These are phyloP conservation scores for Lentinula detonsa DNA, from an alignment of 768 basidiomycete genomes.

Conservation along the genomic window DNA sequence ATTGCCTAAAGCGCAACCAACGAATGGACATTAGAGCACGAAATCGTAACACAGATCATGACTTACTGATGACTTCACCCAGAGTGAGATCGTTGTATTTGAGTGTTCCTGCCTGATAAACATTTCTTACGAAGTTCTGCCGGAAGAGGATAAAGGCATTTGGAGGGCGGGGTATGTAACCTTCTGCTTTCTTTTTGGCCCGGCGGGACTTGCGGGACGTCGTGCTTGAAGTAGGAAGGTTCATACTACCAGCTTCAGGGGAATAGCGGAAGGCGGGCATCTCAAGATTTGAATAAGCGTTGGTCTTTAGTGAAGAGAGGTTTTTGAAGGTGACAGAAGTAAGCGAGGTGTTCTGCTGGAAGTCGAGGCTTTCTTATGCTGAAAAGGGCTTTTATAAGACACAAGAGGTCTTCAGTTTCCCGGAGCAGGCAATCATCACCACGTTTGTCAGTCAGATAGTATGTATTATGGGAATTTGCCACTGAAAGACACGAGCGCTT, in stretches of 20 bases:
- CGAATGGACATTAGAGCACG: neutral
- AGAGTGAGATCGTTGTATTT: conserved; percentile 71
- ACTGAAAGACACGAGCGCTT: no score
- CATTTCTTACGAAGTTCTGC: conserved; percentile 71
- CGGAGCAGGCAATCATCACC: no score
- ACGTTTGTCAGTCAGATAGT: no score
- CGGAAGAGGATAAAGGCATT: conserved; percentile 88
- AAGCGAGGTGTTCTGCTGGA: no score
- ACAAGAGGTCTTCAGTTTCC: no score
- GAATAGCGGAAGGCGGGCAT: no score
- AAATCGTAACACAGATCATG: conserved; percentile 13
- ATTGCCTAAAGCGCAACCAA: conserved; percentile 40
- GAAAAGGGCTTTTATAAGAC: no score
- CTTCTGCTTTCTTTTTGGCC: conserved; percentile 50
- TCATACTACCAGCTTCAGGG: neutral
- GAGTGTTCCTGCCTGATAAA: conserved; percentile 71
- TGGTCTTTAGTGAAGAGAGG: no score
- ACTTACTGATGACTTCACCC: conserved; percentile 61
- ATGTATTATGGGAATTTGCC: no score
- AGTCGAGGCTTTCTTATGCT: no score
- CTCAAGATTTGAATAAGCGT: no score
- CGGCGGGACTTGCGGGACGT: conserved; percentile 28
- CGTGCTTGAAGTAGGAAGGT: neutral
- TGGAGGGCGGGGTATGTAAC: conserved; percentile 76
- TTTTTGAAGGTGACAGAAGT: no score